Percentiles rank a stretch among this genome's conserved stretches.
Evolutionary conservation across 2,329 filamentous ascomycete species (phyloP).

Genomic region (Hypomyces rosellus): DNA sequence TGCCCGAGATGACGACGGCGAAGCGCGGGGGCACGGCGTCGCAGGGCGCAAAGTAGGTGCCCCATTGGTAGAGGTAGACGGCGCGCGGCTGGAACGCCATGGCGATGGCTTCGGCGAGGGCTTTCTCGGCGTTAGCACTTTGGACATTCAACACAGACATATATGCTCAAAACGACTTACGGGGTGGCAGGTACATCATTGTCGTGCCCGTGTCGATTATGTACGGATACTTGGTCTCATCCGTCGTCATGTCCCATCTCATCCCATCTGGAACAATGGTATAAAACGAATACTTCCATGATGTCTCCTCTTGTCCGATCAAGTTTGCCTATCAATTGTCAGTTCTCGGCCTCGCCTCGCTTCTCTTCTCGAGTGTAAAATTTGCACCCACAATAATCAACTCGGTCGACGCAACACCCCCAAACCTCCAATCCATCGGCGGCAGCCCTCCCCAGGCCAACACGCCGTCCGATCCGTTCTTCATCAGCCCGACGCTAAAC

Average conservation of each 20-base stretch:
- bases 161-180: slow-evolving; percentile 25
- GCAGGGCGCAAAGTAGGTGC: slow-evolving; percentile 43
- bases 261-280: slow-evolving; percentile 46
- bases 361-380: too few relatives aligned
- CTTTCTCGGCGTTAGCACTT: slow-evolving; percentile 18
- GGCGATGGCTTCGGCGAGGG: slow-evolving; percentile 43
- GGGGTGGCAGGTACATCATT: slow-evolving; percentile 42
- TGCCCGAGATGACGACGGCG: slow-evolving; percentile 37
- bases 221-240: slow-evolving; percentile 39
- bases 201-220: slow-evolving; percentile 49
- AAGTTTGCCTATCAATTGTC: slow-evolving; percentile 35
- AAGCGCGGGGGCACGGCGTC: slow-evolving; percentile 40
- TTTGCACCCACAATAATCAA: slow-evolving; percentile 38
- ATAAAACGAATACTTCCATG: slow-evolving; percentile 45
- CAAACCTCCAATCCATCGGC: slow-evolving; percentile 26
- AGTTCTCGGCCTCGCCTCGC: not conserved
- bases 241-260: slow-evolving; percentile 35
- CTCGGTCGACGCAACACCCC: slow-evolving; percentile 29
- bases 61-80: slow-evolving; percentile 40
- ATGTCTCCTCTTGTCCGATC: slow-evolving; percentile 29
- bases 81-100: slow-evolving; percentile 40
- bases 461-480: slow-evolving; percentile 39
- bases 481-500: slow-evolving; percentile 43
- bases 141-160: not conserved
- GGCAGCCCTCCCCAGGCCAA: slow-evolving; percentile 43